Evolutionary conservation across 768 basidiomycete genomes (phyloP), one percentile per base, ranked within the genome.

Genomic region (Trametes villosa): DNA sequence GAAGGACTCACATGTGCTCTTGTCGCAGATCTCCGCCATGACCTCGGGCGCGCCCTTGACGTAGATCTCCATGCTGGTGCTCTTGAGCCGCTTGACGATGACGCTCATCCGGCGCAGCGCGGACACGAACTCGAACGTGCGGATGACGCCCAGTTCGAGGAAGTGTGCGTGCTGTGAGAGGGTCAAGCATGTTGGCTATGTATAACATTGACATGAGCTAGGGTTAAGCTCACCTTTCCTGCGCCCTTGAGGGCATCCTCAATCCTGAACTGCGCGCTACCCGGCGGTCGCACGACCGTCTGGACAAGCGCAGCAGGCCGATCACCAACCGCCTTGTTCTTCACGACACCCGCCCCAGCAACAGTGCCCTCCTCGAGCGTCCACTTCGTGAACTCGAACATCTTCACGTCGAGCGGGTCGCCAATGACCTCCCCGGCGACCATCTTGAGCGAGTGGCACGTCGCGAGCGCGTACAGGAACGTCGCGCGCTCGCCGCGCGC

Each of bases 31-130:
- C 41, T 96, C 95, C 8, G 76, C 73, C 96, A 99, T 98, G 57
- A 98, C 94, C 74, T 99, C 97, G 0, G 97, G 97, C 2, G 97
- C 97, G n/a, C 97, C 97, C 71, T 99, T 99, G 68, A 96, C 95
- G 71, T 98, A 98, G 12, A 98, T 82, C 71, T 99, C 97, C 94
- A 99, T 98, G 72, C 91, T 94, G 53, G 76, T 85, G 65, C 96
- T 96, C 73, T 91, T 97, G 53, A 99, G 82, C 52, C 94, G 83
- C 74, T 98, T 99, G 68, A 98, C 96, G 53, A 99, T 86, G 27
- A 99, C 97, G 64, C 96, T 97, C 96, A 99, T 99, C 52, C 97
- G 80, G 27, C 97, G 84, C 22, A 98, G 80, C 4, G 91, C 81
- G 9, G 96, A 97, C 2, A 96, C 92, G 70, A 99, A 99, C 70